Evolutionary conservation across 2,329 filamentous ascomycete species (phyloP).

Genomic region (Malbranchea cinnamomea): DNA sequence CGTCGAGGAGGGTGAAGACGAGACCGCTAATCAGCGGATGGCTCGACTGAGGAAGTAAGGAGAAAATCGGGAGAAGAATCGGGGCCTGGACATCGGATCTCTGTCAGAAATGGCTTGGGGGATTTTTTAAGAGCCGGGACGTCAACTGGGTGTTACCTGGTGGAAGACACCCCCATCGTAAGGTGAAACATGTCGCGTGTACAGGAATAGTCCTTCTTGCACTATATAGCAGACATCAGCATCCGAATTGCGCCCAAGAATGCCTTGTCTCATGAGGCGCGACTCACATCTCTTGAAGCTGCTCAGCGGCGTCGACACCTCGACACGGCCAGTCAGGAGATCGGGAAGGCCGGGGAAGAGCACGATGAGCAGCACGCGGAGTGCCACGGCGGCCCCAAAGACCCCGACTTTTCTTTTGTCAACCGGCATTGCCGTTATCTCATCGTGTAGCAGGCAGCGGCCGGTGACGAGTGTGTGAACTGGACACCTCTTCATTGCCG

Average conservation of each 20-base stretch:
- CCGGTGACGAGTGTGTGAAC: too few species aligned
- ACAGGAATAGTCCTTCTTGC: conserved; percentile 91
- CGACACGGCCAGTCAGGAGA: conserved; percentile 76
- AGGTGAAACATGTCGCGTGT: conserved; percentile 88
- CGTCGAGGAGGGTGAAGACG: conserved; percentile 66
- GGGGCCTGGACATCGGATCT: conserved; percentile 45
- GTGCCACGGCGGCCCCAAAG: conserved; percentile 58
- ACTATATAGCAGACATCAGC: conserved; percentile 38
- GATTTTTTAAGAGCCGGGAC: conserved; percentile 5
- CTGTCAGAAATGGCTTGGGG: conserved; percentile 2
- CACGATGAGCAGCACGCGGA: conserved; percentile 67
- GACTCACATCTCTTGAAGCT: conserved; percentile 89
- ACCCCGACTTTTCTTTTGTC: conserved; percentile 49
- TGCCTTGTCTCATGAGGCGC: neutral
- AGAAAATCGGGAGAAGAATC: conserved; percentile 79
- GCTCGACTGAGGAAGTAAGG: conserved; percentile 58
- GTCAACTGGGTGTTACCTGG: conserved; percentile 38
- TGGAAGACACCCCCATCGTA: conserved; percentile 84
- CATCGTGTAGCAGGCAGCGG: too few species aligned
- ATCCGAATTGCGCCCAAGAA: conserved; percentile 7
- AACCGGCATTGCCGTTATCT: conserved; percentile 36
- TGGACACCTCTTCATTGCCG: neutral
- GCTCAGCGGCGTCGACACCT: conserved; percentile 91
- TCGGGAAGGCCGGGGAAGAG: conserved; percentile 72
- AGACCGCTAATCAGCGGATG: conserved; percentile 62